Evolutionary conservation across 345 rosid genomes (phyloP), one percentile per base, ranked within the genome.

Genomic region (Aethionema arabicum): DNA sequence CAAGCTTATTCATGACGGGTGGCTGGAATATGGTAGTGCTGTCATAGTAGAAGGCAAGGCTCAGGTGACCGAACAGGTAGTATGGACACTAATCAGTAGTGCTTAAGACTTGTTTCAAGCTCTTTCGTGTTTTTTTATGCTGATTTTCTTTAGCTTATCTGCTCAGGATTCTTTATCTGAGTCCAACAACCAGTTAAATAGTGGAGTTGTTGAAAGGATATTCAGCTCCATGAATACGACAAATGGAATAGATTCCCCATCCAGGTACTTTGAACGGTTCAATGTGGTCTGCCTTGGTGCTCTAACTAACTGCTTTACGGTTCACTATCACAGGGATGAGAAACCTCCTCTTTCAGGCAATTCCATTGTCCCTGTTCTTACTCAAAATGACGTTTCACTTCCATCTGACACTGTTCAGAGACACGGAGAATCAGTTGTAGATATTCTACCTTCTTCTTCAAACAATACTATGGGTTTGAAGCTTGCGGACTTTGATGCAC

Each of bases 1-100:
- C 76, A 83, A 83, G 68, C 73, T 83, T 67, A 86, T 86, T 62
- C 74, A 52, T 52, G 88, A 81, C 75, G 86, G 88, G 62, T 83
- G 88, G 86, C 38, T 72, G 66, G 83, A 81, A 63, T 76, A 72
- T 75, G 78, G 80, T 44, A 45, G 57, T 68, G 75, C 69, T 50
- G 41, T 65, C 72, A 63, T 67, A 56, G 56, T 61, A 45, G 67
- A 67, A 4, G 39, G 69, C 48, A 89, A 82, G 55, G 77, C 76
- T 53, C 90, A 82, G 88, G 89, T 83, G 44, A 44, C 66, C 39
- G 6, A 58, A 49, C 46, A 10, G 27, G 35, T 46, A 36, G 1
- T 16, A 48, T 10, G 42, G 58, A 57, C 59, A 41, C 59, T 42
- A 2, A 11, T 37, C 35, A 30, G 12, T 61, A 45, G 47, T 59